Conservation (phyloP, 2,329 filamentous ascomycete species). For the Aspergillus quadricinctus region DNA sequence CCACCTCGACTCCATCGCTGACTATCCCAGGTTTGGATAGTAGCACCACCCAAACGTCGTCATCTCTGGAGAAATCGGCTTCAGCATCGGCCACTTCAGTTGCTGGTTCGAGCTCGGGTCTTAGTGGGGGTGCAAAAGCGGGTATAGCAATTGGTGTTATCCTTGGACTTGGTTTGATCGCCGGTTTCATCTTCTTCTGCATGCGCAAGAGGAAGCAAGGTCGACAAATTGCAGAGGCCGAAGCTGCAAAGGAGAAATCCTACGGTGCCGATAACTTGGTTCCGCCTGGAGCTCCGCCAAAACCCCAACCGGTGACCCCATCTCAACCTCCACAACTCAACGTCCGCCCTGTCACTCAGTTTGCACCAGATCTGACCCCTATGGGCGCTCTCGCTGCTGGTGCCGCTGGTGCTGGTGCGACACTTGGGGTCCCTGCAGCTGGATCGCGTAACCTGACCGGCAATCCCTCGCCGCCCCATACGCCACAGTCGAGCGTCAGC, state of each 20-base stretch:
- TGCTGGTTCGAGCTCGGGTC: conserved; percentile 23
- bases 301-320: conserved; percentile 35
- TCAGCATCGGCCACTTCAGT: conserved; percentile 21
- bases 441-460: conserved; percentile 32
- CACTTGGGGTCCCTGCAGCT: conserved; percentile 15
- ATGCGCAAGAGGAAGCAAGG: conserved; percentile 66
- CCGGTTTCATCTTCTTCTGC: conserved; percentile 66
- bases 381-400: conserved; percentile 16
- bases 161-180: conserved; percentile 61
- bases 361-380: conserved; percentile 62
- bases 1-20: conserved; percentile 16
- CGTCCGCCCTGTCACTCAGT: conserved; percentile 77
- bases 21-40: conserved; percentile 15
- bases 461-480: conserved; percentile 24
- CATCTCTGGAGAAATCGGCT: conserved; percentile 17
- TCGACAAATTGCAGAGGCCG: conserved; percentile 44
- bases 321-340: conserved; percentile 72
- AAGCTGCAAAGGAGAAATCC: conserved; percentile 61
- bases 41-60: conserved; percentile 10
- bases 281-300: conserved; percentile 33
- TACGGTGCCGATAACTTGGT: conserved; percentile 27
- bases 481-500: conserved; percentile 39
- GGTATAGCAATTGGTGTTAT: conserved; percentile 82
- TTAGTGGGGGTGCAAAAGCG: conserved; percentile 58
- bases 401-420: conserved; percentile 12